Evolutionary conservation across 2,329 filamentous ascomycete genomes (phyloP).

Genomic region (Coleophoma eucalyptorum): DNA sequence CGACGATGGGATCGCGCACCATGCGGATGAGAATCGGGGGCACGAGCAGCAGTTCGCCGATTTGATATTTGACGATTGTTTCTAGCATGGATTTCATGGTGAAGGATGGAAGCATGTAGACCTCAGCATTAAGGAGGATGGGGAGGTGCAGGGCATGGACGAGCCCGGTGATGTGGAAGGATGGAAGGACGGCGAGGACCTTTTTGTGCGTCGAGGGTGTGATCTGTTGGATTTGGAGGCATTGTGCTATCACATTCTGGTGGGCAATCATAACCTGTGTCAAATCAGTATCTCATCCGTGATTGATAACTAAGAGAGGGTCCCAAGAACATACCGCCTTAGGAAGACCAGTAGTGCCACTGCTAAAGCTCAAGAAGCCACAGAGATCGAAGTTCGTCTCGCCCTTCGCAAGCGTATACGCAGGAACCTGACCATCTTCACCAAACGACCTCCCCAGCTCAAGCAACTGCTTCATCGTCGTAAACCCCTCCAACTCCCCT

Average conservation of each 20-base stretch:
- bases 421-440: conserved; percentile 36
- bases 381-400: conserved; percentile 54
- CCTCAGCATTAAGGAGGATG: conserved; percentile 59
- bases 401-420: conserved; percentile 44
- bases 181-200: conserved; percentile 53
- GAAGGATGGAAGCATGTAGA: conserved; percentile 61
- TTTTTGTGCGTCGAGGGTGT: conserved; percentile 43
- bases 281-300: conserved; percentile 5
- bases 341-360: conserved; percentile 45
- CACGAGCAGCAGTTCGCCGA: conserved; percentile 53
- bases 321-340: conserved; percentile 33
- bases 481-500: conserved; percentile 45
- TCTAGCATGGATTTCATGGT: conserved; percentile 56
- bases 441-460: conserved; percentile 31
- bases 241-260: conserved; percentile 55
- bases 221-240: conserved; percentile 52
- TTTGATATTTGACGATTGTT: conserved; percentile 46
- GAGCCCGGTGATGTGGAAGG: conserved; percentile 56
- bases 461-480: conserved; percentile 36
- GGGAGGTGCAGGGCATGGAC: conserved; percentile 61
- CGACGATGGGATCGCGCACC: conserved; percentile 50
- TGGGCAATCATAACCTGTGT: conserved; percentile 45
- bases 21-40: conserved; percentile 59
- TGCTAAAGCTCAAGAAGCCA: conserved; percentile 45
- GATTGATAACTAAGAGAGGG: too few relatives aligned